These are phyloP conservation scores for Apostasia shenzhenica DNA, from an alignment of 106 monocot genomes.

Conservation along the genomic window DNA sequence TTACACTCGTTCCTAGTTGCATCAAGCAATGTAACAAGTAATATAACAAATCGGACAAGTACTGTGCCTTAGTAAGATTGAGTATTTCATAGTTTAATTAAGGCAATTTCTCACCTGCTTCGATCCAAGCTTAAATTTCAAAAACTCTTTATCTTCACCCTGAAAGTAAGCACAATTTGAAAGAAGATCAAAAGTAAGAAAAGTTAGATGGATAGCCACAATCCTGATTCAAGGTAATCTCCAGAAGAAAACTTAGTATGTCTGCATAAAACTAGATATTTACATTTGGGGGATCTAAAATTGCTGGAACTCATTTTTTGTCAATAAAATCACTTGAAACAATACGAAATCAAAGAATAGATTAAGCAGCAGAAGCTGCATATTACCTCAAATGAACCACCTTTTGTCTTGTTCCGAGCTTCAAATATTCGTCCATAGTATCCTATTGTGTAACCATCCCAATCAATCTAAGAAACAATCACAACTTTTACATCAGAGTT, in stretches of 20 bases:
- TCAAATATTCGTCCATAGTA: constrained; percentile 99
- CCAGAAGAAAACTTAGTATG: too few species aligned
- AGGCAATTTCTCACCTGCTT: constrained; percentile 38
- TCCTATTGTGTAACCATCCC: constrained; percentile 99
- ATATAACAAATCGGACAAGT: too few species aligned
- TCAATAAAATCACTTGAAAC: not conserved
- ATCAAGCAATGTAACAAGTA: too few species aligned
- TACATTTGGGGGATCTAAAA: too few species aligned
- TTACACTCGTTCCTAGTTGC: too few species aligned
- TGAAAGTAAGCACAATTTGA: constrained; percentile 15
- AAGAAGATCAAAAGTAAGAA: not conserved
- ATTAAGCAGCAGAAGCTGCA: not conserved
- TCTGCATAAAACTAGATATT: too few species aligned
- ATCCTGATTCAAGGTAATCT: too few species aligned
- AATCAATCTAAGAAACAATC: constrained; percentile 84
- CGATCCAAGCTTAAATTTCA: constrained; percentile 86
- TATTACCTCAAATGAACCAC: constrained; percentile 95
- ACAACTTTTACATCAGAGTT: constrained; percentile 47
- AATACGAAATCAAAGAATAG: constrained; percentile 1
- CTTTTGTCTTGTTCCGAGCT: constrained; percentile 98
- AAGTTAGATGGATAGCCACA: not conserved
- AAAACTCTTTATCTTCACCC: constrained; percentile 92
- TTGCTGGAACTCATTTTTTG: too few species aligned
- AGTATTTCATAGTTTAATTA: too few species aligned
- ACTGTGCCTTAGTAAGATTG: too few species aligned